Evolutionary conservation across 352 stramenopile species (phyloP).

Genomic region (Phytophthora syringae): DNA sequence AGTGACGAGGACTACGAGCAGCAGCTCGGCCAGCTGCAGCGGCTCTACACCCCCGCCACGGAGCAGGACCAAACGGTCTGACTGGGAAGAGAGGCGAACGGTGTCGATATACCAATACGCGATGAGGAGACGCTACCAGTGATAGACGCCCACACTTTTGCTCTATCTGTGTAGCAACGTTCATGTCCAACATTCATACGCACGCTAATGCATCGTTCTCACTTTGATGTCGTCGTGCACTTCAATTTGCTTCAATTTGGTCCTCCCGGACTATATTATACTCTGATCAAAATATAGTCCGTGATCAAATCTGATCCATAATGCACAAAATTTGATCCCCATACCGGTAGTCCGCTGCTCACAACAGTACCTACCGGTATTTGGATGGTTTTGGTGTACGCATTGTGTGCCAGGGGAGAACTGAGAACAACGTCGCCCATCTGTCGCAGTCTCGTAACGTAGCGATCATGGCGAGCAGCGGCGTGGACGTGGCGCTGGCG

Average conservation of each 20-base stretch:
- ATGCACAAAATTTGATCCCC: too few species aligned
- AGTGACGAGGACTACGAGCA: slow-evolving; percentile 77
- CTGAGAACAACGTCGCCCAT: slow-evolving; percentile 46
- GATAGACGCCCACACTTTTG: not conserved
- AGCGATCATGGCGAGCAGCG: slow-evolving; percentile 53
- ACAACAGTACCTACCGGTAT: too few species aligned
- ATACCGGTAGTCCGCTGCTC: too few species aligned
- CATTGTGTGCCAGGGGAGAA: slow-evolving; percentile 10
- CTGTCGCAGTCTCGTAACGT: slow-evolving; percentile 18
- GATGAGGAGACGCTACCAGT: slow-evolving; percentile 13
- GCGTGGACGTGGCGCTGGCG: slow-evolving; percentile 62
- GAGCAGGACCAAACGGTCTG: slow-evolving; percentile 68
- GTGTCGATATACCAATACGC: slow-evolving; percentile 23
- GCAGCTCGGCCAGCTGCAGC: slow-evolving; percentile 77
- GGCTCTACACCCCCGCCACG: slow-evolving; percentile 70
- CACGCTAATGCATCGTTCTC: slow-evolving; percentile 9
- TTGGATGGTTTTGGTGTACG: not conserved
- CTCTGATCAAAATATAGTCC: slow-evolving; percentile 6
- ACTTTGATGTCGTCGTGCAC: too few species aligned
- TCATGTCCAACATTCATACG: slow-evolving; percentile 21
- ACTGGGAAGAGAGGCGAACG: slow-evolving; percentile 18
- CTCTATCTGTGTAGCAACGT: slow-evolving; percentile 6
- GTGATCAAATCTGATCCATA: too few species aligned
- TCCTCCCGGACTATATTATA: too few species aligned
- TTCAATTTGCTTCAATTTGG: too few species aligned